phyloP scores from a whole-genome alignment of 164 flowering plant genomes.

The Kingdonia uniflora region DNA sequence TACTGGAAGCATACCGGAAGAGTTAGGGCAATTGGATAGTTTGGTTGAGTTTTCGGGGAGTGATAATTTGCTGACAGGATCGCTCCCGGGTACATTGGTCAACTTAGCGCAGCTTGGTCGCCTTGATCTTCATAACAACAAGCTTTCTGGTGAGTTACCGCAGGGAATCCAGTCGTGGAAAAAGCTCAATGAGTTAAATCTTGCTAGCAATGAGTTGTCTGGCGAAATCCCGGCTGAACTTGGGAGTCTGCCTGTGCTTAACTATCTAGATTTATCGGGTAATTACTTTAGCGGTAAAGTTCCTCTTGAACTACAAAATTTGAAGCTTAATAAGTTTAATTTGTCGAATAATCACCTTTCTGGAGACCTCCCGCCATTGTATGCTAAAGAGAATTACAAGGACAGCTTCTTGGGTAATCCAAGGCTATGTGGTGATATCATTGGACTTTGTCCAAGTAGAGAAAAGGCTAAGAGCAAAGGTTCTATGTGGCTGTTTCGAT shows the following conservation, averaged over 20 bases:
- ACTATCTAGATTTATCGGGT: constrained; percentile 46
- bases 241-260: constrained; percentile 39
- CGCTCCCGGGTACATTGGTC: constrained; percentile 28
- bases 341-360: constrained; percentile 38
- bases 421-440: constrained; percentile 39
- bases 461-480: constrained; percentile 13
- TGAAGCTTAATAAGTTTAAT: constrained; percentile 44
- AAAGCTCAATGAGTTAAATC: constrained; percentile 36
- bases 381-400: constrained; percentile 28
- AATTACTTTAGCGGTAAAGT: constrained; percentile 38
- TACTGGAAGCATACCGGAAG: constrained; percentile 45
- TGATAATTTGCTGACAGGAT: constrained; percentile 27
- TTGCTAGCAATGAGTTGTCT: constrained; percentile 33
- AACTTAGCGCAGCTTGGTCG: constrained; percentile 20
- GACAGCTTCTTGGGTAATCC: constrained; percentile 60
- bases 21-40: constrained; percentile 25
- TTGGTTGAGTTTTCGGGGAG: constrained; percentile 27
- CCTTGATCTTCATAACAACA: constrained; percentile 39
- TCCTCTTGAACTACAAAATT: constrained; percentile 40
- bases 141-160: constrained; percentile 32
- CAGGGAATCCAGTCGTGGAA: constrained; percentile 23
- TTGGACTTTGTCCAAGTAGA: constrained; percentile 28
- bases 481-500: constrained; percentile 34
- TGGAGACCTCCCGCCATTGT: constrained; percentile 44
- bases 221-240: constrained; percentile 41